Evolutionary conservation across 768 basidiomycete genomes (phyloP), one percentile per base, ranked within the genome.

Genomic region (Tylopilus felleus): DNA sequence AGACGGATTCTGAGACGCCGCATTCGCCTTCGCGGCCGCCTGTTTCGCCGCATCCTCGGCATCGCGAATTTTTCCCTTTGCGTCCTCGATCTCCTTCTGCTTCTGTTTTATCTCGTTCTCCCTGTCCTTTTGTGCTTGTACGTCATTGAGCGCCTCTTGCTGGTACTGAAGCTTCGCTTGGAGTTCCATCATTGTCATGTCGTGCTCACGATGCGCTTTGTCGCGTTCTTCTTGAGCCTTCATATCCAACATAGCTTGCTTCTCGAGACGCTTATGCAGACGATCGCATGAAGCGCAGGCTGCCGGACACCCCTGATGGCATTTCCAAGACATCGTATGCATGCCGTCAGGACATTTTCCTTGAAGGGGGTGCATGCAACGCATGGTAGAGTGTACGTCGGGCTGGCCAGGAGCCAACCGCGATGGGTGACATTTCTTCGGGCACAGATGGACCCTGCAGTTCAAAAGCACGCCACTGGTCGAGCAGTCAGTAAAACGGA

Each of bases 401-500:
- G 60, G 64, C 3, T 58, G 53, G 4, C 65, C 82, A 75, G 19
- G 80, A 75, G 61, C 85, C 76, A 52, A 82, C 75, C 50, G 56
- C 59, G 14, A 51, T 51, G 79, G 79, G 63, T 89, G 87, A 54
- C 86, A 89, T 64, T 79, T 86, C 2, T 75, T 82, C 0, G 78
- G 76, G 58, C 86, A 89, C 1, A 17, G 14, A 60, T 89, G 86
- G 10, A 59, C 6, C 13, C 55, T 23, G 16, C 65, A 65, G 2
- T 29, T 53, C 46, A 67, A 46, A 2, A 62, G 43, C 8, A 47
- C 8, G 5, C 57, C 62, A 7, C 65, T 67, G 17, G 9, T 12
- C 23, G 42, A 1, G 8, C 9, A 5, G 19, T 53, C 17, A 60
- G 51, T 5, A 35, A 48, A 22, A 27, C 5, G n/a, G 19, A 7